Base-by-base conservation (phyloP, 73 alveolate genomes). In the Stentor coeruleus region DNA sequence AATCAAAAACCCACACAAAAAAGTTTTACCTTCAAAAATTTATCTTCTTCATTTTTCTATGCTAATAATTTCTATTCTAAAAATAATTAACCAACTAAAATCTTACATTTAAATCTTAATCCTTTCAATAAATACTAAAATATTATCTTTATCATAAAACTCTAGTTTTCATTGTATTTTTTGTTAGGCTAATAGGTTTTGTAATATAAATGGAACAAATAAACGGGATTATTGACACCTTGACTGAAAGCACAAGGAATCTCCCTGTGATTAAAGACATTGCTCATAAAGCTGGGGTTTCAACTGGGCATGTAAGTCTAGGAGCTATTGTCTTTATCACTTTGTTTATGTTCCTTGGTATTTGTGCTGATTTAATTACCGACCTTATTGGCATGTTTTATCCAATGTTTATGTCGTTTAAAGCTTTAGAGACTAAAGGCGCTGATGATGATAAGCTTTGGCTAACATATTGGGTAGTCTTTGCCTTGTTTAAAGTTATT, bases 391-490 rank as follows among this genome's bases (percentile, higher is more conserved):
- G 97, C 72, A 89, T 93, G 36, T 90, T 91, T 39, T 92, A 90
- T 84, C 99, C 99, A 33, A 89, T 88, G 2, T 92, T 87, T 91
- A 81, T 87, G 95, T 86, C 95, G 38, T 90, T 94, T 89, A 90
- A 88, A 85, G 93, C 99, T 3, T 82, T 94, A 14, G 97, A 94
- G 83, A 87, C 94, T 31, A 81, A 89, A 26, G 85, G 80, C 11
- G 92, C 87, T 30, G 93, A 82, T 0, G 92, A 82, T 36, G 97
- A 91, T 82, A 85, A 89, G 84, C 94, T 88, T 39, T 94, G 98
- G 98, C 85, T 94, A 58, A 90, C 97, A 55, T 94, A 94, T 86
- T 94, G 97, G 98, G 93, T 86, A 11, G 87, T 87, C 36, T 94
- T 90, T 76, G 97, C 94, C 35, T 3, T 81, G 57, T 84, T 91